Percentiles rank a stretch among this genome's conserved stretches.
These are phyloP conservation scores for Lenzites betulinus DNA, from an alignment of 768 basidiomycete genomes.

Conservation along the genomic window DNA sequence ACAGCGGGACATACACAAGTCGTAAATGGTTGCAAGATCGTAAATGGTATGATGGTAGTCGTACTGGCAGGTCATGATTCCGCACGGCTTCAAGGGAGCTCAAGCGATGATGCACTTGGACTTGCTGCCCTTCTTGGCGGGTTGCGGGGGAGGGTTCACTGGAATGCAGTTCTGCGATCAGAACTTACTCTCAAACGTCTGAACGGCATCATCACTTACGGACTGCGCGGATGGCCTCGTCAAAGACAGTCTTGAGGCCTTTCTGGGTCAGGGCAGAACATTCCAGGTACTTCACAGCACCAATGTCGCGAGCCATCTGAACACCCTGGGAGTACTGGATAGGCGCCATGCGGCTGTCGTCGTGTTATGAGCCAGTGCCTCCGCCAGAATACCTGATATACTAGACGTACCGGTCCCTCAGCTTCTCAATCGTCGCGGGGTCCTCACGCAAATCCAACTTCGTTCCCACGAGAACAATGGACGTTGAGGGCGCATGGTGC, in stretches of 20 bases:
- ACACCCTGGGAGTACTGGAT: constrained; percentile 92
- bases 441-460: constrained; percentile 98
- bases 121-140: constrained; percentile 53
- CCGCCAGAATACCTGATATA: constrained; percentile 6
- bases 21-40: constrained; percentile 66
- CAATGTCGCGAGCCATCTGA: constrained; percentile 90
- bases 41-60: constrained; percentile 58
- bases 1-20: constrained; percentile 50
- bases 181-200: not conserved
- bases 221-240: constrained; percentile 97
- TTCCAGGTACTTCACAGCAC: constrained; percentile 94
- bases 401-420: constrained; percentile 76
- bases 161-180: not conserved
- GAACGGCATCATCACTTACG: constrained; percentile 53
- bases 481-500: constrained; percentile 94
- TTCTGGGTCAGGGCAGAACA: constrained; percentile 98
- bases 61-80: constrained; percentile 22
- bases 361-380: constrained; percentile 1
- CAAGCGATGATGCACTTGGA: constrained; percentile 71
- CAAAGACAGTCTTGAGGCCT: constrained; percentile 98
- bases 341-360: constrained; percentile 83
- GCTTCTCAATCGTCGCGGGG: constrained; percentile 86
- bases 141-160: constrained; percentile 76
- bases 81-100: constrained; percentile 34
- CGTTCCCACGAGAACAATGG: constrained; percentile 93